These are phyloP conservation scores for Garcia nutans DNA, from an alignment of 345 rosid species.

Conservation along the genomic window DNA sequence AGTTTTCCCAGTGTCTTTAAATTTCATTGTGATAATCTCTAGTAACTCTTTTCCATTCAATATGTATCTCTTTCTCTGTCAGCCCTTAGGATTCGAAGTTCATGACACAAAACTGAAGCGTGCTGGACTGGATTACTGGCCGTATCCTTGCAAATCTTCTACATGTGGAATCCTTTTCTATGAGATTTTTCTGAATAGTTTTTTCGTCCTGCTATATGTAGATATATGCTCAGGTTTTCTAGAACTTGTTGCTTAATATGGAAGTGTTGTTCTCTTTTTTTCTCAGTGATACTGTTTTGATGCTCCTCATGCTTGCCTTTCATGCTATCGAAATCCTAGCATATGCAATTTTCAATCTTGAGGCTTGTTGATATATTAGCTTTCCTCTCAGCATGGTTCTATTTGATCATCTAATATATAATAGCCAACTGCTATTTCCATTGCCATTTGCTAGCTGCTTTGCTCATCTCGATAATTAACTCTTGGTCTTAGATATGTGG, in stretches of 20 bases:
- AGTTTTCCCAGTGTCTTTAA: background rate
- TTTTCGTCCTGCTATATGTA: background rate
- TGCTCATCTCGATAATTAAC: slow-evolving; percentile 37
- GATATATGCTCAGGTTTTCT: background rate
- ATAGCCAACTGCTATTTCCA: background rate
- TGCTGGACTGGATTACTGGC: slow-evolving; percentile 98
- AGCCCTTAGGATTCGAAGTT: slow-evolving; percentile 92
- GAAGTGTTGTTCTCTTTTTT: background rate
- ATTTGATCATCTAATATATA: background rate
- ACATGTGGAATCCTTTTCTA: slow-evolving; percentile 5
- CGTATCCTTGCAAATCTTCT: slow-evolving; percentile 61
- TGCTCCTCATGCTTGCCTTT: background rate
- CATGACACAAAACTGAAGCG: slow-evolving; percentile 84
- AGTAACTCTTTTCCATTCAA: slow-evolving; percentile 4
- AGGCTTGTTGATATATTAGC: background rate
- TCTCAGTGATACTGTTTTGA: background rate
- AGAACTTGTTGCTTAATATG: slow-evolving; percentile 2
- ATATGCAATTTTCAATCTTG: background rate
- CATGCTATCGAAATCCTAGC: background rate
- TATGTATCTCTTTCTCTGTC: slow-evolving; percentile 28
- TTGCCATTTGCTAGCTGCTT: slow-evolving; percentile 2
- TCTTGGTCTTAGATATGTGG: slow-evolving; percentile 55
- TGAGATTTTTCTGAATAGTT: background rate
- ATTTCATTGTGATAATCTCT: background rate
- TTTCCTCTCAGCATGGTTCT: slow-evolving; percentile 1